Conservation (phyloP, 345 rosid species). For the Firmiana major region DNA sequence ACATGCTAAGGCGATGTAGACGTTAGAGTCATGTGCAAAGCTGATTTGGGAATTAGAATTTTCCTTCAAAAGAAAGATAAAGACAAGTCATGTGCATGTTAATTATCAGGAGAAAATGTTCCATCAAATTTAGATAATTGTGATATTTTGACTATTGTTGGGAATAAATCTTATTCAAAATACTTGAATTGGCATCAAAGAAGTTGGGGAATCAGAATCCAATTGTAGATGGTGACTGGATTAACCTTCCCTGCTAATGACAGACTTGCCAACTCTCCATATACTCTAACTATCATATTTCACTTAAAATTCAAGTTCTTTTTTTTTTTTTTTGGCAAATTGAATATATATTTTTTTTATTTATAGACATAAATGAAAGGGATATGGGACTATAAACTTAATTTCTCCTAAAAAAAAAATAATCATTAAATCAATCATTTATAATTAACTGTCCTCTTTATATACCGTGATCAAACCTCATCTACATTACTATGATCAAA, state of each 20-base stretch:
- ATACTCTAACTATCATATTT: background rate
- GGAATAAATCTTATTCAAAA: slow-evolving; percentile 22
- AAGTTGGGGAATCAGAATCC: no score
- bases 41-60: background rate
- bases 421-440: no score
- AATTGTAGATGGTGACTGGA: no score
- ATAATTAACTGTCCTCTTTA: no score
- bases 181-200: background rate
- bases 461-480: background rate
- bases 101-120: background rate
- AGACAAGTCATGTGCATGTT: slow-evolving; percentile 7
- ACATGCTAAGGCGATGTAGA: background rate
- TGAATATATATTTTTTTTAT: no score
- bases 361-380: no score
- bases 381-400: no score
- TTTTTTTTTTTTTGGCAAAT: no score
- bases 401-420: no score
- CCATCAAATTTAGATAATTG: slow-evolving; percentile 7
- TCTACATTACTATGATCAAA: background rate
- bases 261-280: slow-evolving; percentile 18
- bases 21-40: slow-evolving; percentile 13
- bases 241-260: slow-evolving; percentile 7
- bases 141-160: slow-evolving; percentile 7
- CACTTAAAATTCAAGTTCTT: background rate
- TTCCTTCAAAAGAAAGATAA: background rate